These are phyloP conservation scores for Acer negundo DNA, from an alignment of 345 rosid species.

Conservation along the genomic window DNA sequence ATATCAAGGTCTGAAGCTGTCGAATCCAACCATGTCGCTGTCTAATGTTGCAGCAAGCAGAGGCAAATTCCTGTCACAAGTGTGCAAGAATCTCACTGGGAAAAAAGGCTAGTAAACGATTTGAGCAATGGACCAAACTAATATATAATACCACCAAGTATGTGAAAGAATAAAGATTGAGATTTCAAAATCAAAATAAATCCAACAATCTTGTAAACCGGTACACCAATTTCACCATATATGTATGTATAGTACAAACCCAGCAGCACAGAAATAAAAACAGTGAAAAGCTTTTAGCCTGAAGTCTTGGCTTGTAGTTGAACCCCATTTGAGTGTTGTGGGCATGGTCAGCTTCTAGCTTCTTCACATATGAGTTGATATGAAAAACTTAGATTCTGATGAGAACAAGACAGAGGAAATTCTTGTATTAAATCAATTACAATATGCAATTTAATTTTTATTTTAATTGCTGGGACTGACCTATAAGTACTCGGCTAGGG, in stretches of 20 bases:
- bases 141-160: not conserved
- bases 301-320: conserved; percentile 3
- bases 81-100: not conserved
- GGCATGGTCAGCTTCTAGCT: conserved; percentile 14
- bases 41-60: not conserved
- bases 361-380: conserved; percentile 18
- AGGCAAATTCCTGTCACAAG: not conserved
- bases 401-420: not conserved
- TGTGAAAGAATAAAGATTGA: not conserved
- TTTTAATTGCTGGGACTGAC: no score
- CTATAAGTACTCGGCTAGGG: no score
- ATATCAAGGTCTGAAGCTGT: not conserved
- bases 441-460: no score
- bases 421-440: not conserved
- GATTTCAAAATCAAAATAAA: not conserved
- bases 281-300: not conserved
- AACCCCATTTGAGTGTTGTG: conserved; percentile 11
- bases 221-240: not conserved
- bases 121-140: conserved; percentile 7
- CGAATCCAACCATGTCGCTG: not conserved
- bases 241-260: no score
- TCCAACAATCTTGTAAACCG: not conserved
- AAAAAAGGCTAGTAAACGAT: not conserved
- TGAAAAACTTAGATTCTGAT: conserved; percentile 15
- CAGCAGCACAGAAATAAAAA: not conserved